phyloP scores from a whole-genome alignment of 768 basidiomycete species.

The Imleria badia region DNA sequence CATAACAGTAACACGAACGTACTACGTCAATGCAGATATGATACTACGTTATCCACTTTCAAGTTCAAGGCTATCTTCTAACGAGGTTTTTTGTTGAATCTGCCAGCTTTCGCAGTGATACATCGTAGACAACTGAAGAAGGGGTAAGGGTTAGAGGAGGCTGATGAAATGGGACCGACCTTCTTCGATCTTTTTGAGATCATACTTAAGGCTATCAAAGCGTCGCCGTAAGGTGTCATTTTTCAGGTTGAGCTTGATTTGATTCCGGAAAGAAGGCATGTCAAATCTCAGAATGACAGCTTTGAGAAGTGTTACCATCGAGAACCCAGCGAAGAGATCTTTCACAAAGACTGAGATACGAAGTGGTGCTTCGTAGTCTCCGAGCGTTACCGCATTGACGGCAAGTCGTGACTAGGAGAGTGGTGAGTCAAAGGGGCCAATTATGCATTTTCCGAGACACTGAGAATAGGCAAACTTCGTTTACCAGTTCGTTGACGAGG shows the following conservation, averaged over 20 bases:
- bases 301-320: constrained; percentile 52
- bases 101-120: constrained; percentile 70
- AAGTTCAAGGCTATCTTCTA: neutral
- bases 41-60: neutral
- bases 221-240: constrained; percentile 73
- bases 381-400: constrained; percentile 80
- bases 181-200: constrained; percentile 88
- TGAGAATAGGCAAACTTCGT: constrained; percentile 19
- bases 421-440: constrained; percentile 6
- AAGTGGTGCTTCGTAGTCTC: constrained; percentile 76
- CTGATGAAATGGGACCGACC: constrained; percentile 40
- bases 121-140: constrained; percentile 75
- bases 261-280: constrained; percentile 2
- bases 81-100: constrained; percentile 19
- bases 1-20: neutral
- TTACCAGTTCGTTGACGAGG: constrained; percentile 77
- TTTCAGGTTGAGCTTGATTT: constrained; percentile 70
- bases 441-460: neutral
- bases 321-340: constrained; percentile 79
- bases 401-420: constrained; percentile 66
- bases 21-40: neutral
- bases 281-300: neutral
- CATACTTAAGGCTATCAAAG: constrained; percentile 83
- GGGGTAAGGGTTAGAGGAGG: neutral
- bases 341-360: constrained; percentile 78